phyloP scores from a whole-genome alignment of 148 eudicot species.

The Chenopodium berlandieri region DNA sequence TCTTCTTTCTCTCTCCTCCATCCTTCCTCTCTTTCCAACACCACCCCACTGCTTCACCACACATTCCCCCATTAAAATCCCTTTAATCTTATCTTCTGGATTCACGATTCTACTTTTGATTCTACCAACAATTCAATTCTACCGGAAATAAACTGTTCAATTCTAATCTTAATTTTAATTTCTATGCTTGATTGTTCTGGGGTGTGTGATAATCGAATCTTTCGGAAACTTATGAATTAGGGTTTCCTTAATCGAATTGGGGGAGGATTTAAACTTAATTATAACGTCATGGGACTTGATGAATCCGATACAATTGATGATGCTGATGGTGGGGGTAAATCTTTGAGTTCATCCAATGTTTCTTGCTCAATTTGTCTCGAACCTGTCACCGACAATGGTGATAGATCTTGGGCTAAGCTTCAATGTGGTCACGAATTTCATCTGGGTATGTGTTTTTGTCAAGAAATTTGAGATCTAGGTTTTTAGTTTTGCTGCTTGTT shows the following conservation, averaged over 20 bases:
- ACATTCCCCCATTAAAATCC: constrained; percentile 10
- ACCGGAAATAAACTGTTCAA: neutral
- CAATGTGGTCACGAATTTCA: constrained; percentile 92
- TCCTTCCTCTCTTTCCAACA: neutral
- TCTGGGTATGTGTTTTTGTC: constrained; percentile 55
- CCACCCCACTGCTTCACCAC: constrained; percentile 20
- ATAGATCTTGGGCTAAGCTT: constrained; percentile 91
- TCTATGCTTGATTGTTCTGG: neutral
- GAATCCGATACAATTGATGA: constrained; percentile 50
- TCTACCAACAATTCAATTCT: neutral
- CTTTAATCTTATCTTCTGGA: neutral
- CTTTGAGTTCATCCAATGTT: constrained; percentile 33
- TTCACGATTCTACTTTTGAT: neutral
- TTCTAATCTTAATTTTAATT: neutral
- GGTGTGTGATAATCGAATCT: neutral
- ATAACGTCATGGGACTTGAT: constrained; percentile 52
- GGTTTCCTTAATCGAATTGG: constrained; percentile 11
- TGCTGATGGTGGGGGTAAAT: constrained; percentile 34
- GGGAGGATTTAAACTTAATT: constrained; percentile 1
- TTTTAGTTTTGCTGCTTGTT: neutral
- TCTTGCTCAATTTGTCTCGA: constrained; percentile 93
- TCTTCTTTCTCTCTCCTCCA: constrained; percentile 17
- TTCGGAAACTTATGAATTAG: neutral
- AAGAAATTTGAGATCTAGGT: constrained; percentile 1
- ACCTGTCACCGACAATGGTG: constrained; percentile 57